Conservation (phyloP, 805 yeast genomes). For the Barnettozyma californica region DNA sequence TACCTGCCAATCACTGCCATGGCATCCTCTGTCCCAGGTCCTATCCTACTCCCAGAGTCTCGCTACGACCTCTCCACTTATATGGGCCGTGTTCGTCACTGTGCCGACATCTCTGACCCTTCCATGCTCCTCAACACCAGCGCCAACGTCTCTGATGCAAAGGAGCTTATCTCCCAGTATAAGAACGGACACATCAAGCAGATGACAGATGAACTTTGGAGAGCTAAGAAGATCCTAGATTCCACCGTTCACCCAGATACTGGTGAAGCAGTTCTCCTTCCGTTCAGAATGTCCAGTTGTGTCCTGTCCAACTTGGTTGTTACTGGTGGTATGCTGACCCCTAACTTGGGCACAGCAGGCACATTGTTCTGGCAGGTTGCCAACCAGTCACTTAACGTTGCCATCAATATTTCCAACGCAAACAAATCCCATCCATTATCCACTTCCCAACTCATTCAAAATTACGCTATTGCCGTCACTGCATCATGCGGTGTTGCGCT, state of each 20-base stretch:
- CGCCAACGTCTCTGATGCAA: constrained; percentile 58
- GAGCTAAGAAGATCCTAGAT: constrained; percentile 79
- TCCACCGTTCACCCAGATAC: constrained; percentile 96
- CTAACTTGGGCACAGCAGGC: constrained; percentile 83
- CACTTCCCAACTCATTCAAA: constrained; percentile 67
- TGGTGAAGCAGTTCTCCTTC: constrained; percentile 86
- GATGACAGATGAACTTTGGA: constrained; percentile 84
- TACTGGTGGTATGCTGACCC: constrained; percentile 97
- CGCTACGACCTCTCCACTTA: constrained; percentile 76
- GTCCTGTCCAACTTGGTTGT: constrained; percentile 91
- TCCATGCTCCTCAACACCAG: constrained; percentile 73
- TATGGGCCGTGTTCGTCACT: constrained; percentile 92
- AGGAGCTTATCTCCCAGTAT: constrained; percentile 60
- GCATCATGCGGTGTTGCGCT: constrained; percentile 95
- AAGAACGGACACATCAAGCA: constrained; percentile 58
- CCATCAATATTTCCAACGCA: constrained; percentile 93
- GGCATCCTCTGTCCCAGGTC: constrained; percentile 90
- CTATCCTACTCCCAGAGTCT: constrained; percentile 73
- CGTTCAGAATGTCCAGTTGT: constrained; percentile 96
- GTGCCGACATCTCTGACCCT: constrained; percentile 92
- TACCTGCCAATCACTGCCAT: constrained; percentile 30
- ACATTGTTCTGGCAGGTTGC: constrained; percentile 97
- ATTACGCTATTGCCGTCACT: constrained; percentile 82
- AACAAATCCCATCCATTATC: constrained; percentile 91
- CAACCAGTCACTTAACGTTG: constrained; percentile 94